phyloP scores from a whole-genome alignment of 1,284 basidiomycete genomes.

The Apiotrichum porosum region DNA sequence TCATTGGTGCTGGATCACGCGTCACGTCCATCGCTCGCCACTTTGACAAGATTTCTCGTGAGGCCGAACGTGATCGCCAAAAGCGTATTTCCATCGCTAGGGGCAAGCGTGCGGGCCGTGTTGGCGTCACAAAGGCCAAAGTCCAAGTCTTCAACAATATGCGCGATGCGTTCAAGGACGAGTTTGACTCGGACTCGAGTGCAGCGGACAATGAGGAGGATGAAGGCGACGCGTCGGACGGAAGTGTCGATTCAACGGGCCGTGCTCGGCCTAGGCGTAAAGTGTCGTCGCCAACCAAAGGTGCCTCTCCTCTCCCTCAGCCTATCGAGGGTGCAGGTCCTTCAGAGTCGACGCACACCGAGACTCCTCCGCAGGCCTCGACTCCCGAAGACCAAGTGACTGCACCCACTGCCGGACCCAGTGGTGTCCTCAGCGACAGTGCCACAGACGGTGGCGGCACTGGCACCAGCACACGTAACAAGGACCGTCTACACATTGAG shows the following conservation, averaged over 20 bases:
- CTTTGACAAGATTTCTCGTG: slow-evolving; percentile 52
- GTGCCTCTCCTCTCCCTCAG: background rate
- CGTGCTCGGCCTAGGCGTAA: slow-evolving; percentile 19
- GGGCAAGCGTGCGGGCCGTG: slow-evolving; percentile 85
- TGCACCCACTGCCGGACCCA: background rate
- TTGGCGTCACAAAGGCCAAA: slow-evolving; percentile 80
- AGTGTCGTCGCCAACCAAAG: slow-evolving; percentile 10
- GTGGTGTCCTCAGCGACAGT: background rate
- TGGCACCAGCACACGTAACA: no score
- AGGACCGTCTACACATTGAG: slow-evolving; percentile 45
- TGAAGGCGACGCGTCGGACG: slow-evolving; percentile 32
- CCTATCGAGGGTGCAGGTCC: background rate
- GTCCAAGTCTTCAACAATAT: slow-evolving; percentile 88
- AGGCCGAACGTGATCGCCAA: slow-evolving; percentile 53
- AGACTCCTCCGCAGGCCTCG: background rate
- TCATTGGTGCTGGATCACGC: slow-evolving; percentile 34
- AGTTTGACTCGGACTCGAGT: slow-evolving; percentile 65
- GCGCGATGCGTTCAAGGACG: slow-evolving; percentile 85
- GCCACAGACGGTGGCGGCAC: background rate
- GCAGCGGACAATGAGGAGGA: slow-evolving; percentile 80
- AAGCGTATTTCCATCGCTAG: slow-evolving; percentile 56
- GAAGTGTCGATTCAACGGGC: slow-evolving; percentile 33
- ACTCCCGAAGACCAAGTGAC: background rate
- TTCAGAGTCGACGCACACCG: no score
- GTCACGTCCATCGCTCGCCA: slow-evolving; percentile 56